phyloP scores from a whole-genome alignment of 768 basidiomycete species.

The Pleurotus pulmonarius region DNA sequence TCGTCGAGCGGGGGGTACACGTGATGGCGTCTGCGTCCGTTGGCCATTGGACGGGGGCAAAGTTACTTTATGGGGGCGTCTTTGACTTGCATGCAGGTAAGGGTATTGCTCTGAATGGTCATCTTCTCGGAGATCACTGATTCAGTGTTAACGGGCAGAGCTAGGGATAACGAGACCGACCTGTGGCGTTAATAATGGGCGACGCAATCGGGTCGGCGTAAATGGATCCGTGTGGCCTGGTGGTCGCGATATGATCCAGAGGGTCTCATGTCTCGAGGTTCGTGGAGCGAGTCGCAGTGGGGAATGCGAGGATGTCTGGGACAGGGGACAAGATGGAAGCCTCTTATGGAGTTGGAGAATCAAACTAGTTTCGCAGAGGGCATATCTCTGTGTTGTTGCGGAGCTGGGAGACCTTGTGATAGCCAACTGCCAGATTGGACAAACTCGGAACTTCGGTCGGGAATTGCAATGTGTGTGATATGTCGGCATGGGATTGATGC shows the following conservation, averaged over 20 bases:
- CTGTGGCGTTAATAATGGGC: conserved; percentile 2
- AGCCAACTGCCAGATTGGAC: not conserved
- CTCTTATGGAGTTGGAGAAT: conserved; percentile 5
- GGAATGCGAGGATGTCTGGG: not conserved
- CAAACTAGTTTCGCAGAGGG: not conserved
- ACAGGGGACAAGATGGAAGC: not conserved
- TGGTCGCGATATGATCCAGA: not conserved
- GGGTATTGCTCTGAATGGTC: conserved; percentile 1
- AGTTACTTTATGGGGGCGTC: conserved; percentile 1
- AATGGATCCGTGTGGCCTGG: not conserved
- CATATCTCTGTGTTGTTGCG: not conserved
- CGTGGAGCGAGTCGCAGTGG: not conserved
- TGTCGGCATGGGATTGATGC: conserved; percentile 8
- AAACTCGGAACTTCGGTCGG: conserved; percentile 8
- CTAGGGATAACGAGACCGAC: not conserved
- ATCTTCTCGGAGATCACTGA: not conserved
- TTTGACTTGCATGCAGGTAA: conserved; percentile 1
- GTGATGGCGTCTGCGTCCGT: conserved; percentile 2
- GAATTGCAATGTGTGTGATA: not conserved
- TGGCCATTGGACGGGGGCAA: not conserved
- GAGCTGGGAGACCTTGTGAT: conserved; percentile 8
- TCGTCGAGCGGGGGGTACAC: not conserved
- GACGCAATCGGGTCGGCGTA: not conserved
- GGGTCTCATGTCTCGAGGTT: not conserved
- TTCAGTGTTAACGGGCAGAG: not conserved